Conservation (phyloP, 1,284 basidiomycete species). For the Ceratorhiza oryzae-sativae region DNA sequence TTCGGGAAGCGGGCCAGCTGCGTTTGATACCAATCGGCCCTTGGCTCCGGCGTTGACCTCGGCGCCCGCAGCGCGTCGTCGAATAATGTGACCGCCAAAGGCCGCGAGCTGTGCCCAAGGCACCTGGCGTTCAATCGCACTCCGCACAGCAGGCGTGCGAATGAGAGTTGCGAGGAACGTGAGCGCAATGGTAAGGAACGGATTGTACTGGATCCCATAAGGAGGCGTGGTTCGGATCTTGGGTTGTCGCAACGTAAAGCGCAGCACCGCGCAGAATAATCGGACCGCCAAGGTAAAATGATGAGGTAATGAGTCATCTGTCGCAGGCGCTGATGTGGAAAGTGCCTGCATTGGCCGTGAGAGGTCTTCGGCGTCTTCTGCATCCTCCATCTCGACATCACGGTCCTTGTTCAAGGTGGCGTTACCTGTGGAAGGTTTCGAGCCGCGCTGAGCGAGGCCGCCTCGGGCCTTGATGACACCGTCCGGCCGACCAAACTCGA, state of each 20-base stretch:
- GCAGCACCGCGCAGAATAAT: slow-evolving; percentile 81
- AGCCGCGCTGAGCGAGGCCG: slow-evolving; percentile 32
- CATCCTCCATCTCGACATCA: slow-evolving; percentile 46
- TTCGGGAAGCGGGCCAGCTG: slow-evolving; percentile 76
- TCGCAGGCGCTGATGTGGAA: slow-evolving; percentile 38
- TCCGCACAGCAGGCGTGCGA: slow-evolving; percentile 67
- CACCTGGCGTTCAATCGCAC: slow-evolving; percentile 73
- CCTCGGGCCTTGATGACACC: slow-evolving; percentile 64
- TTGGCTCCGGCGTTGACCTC: slow-evolving; percentile 53
- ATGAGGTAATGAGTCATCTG: slow-evolving; percentile 58
- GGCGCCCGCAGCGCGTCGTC: slow-evolving; percentile 47
- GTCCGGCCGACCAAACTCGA: slow-evolving; percentile 87
- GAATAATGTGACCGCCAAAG: slow-evolving; percentile 68
- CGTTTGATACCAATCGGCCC: slow-evolving; percentile 52
- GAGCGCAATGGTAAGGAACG: slow-evolving; percentile 85
- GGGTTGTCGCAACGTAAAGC: slow-evolving; percentile 72
- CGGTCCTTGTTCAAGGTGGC: slow-evolving; percentile 17
- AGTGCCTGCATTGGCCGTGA: slow-evolving; percentile 56
- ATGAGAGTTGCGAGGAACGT: slow-evolving; percentile 86
- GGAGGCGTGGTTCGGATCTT: slow-evolving; percentile 65
- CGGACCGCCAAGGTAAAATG: slow-evolving; percentile 77
- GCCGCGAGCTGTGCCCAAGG: slow-evolving; percentile 82
- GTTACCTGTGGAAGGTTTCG: slow-evolving; percentile 35
- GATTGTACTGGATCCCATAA: slow-evolving; percentile 71
- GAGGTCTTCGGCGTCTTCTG: slow-evolving; percentile 72